Percentiles rank a stretch among this genome's conserved stretches.
Conservation (phyloP, 108 stramenopile species). For the Nannochloropsis gaditana region DNA sequence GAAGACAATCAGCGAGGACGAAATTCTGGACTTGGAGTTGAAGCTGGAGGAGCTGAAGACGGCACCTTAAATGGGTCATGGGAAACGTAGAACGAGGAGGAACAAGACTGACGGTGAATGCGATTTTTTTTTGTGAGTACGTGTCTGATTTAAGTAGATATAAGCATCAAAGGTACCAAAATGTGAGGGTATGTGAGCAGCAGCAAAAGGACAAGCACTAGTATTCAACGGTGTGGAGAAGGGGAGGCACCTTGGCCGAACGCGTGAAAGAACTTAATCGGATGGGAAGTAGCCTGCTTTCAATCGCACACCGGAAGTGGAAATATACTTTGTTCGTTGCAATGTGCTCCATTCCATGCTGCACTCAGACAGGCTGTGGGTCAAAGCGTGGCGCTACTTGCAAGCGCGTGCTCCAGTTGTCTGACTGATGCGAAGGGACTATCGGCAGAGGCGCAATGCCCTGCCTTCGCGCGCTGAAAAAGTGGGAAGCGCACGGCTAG, state of each 20-base stretch:
- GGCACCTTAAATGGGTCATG: not conserved
- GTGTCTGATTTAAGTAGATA: not conserved
- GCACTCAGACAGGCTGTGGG: too few relatives aligned
- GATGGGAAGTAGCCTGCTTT: too few relatives aligned
- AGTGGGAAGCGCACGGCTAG: too few relatives aligned
- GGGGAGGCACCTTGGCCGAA: not conserved
- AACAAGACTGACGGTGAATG: not conserved
- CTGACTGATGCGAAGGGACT: too few relatives aligned
- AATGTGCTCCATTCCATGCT: too few relatives aligned
- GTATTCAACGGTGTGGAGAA: constrained; percentile 20
- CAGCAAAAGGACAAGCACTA: not conserved
- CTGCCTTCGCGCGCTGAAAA: too few relatives aligned
- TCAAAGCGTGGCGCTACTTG: too few relatives aligned
- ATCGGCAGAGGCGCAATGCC: too few relatives aligned
- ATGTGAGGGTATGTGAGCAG: not conserved
- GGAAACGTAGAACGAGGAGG: not conserved
- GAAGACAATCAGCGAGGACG: constrained; percentile 31
- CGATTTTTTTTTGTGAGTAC: not conserved
- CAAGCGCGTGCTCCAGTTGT: too few relatives aligned
- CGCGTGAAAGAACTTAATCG: not conserved
- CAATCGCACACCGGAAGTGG: too few relatives aligned
- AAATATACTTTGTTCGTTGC: too few relatives aligned
- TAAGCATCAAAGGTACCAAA: not conserved
- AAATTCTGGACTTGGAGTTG: constrained; percentile 22
- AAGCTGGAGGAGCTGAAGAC: constrained; percentile 21